Conservation (phyloP, 495 filamentous ascomycete genomes). For the Cladorrhinum samala region DNA sequence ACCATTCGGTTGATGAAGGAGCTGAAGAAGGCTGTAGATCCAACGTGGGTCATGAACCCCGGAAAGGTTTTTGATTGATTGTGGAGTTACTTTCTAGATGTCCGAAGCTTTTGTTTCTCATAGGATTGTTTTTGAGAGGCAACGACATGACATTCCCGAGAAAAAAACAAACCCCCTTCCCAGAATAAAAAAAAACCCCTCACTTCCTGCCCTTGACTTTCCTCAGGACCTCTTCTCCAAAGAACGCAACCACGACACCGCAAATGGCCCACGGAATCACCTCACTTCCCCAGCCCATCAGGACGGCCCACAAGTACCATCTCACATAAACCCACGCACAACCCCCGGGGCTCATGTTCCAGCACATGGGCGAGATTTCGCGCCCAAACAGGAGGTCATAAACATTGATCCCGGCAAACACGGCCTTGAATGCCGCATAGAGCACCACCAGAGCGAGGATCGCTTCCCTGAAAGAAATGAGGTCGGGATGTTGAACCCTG, state of each 20-base stretch:
- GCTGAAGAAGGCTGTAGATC: conserved; percentile 28
- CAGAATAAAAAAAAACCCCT: background rate
- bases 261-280: background rate
- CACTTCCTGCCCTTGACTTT: background rate
- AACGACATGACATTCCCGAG: background rate
- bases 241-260: background rate
- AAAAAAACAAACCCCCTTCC: background rate
- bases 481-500: background rate
- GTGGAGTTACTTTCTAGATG: too few species aligned
- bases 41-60: conserved; percentile 31
- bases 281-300: background rate
- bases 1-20: conserved; percentile 28
- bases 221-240: conserved; percentile 1
- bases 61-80: conserved; percentile 31
- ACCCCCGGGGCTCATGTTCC: background rate
- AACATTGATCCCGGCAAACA: background rate
- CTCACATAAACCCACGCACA: background rate
- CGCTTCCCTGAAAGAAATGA: background rate
- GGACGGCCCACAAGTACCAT: background rate
- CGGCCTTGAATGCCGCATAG: background rate
- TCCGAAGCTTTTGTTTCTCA: too few species aligned
- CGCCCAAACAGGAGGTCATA: background rate
- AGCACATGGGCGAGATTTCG: background rate
- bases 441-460: background rate
- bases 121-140: too few species aligned